Base-by-base conservation (phyloP, 1,284 basidiomycete genomes). In the Wolfiporia cocos region DNA sequence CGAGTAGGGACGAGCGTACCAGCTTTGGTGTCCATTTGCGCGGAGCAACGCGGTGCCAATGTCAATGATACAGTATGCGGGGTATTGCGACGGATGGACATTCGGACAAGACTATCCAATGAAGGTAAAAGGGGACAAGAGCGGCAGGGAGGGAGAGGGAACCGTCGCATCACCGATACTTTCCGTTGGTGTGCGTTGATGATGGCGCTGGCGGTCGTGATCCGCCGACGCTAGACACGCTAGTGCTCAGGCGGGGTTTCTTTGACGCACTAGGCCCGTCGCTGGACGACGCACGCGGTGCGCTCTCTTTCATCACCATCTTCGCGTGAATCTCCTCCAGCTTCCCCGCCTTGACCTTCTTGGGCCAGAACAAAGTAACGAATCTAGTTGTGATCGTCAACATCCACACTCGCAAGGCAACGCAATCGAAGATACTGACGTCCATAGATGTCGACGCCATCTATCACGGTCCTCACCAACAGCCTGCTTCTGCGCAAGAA, bases 351-450 rank as follows among this genome's bases (percentile, higher is more conserved):
- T 89, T 92, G 50, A 95, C 92, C 66, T 94, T 91, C 68, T 94
- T 91, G 3, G 94, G 94, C 94, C 94, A 98, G 69, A 98, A 98
- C 45, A 93, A 75, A 1, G 92, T 92, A 26, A 93, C 90, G 52
- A 95, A 95, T 33, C 87, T 92, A 51, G 18, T 29, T 41, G 48
- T 39, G 37, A 17, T 40, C 11, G 36, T 37, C 29, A 22, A n/a
- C 21, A 15, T 31, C 24, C 28, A 23, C 22, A 10, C 1, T 1
- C 10, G 9, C 14, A 6, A 11, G 12, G 22, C 5, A 32, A 2
- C 5, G 43, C 9, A 23, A 39, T n/a, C 9, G 19, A 33, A 36
- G 26, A 34, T 15, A 86, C 90, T 66, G 64, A 92, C 81, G 91
- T 87, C 94, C 95, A 99, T 20, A 97, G 76, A 68, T 98, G 94